phyloP scores from a whole-genome alignment of 2,329 filamentous ascomycete species.

The Apiospora phragmitis region DNA sequence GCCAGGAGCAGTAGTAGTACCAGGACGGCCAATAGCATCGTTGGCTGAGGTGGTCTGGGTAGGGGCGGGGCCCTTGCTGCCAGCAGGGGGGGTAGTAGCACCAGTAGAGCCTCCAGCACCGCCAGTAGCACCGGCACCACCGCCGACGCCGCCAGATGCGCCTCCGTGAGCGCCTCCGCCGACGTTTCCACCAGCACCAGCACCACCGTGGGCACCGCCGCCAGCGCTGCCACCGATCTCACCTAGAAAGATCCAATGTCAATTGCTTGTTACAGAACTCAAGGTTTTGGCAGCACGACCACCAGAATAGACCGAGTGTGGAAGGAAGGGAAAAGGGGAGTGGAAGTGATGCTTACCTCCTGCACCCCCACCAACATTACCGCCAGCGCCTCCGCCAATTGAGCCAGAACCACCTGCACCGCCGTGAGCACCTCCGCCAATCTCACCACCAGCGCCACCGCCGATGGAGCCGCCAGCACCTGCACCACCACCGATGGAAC shows the following conservation, averaged over 20 bases:
- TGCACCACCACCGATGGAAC: background rate
- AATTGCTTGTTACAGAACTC: too few species aligned
- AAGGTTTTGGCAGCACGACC: too few species aligned
- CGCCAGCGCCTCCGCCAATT: background rate
- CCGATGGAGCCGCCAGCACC: background rate
- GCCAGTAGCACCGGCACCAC: background rate
- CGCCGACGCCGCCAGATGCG: background rate
- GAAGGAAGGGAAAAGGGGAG: too few species aligned
- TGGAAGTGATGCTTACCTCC: too few species aligned
- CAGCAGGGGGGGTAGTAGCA: background rate
- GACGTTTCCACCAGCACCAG: background rate
- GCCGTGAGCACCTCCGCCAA: background rate
- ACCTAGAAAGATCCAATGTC: too few species aligned
- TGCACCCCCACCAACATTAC: too few species aligned
- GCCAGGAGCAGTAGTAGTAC: background rate
- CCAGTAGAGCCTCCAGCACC: background rate
- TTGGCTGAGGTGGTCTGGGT: conserved; percentile 1
- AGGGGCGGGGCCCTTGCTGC: background rate
- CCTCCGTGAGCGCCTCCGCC: background rate
- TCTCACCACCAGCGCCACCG: background rate
- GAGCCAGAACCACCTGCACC: too few species aligned
- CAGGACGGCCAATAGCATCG: conserved; percentile 6
- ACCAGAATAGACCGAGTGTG: too few species aligned
- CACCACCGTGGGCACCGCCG: background rate
- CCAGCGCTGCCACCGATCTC: background rate